phyloP scores from a whole-genome alignment of 2,329 filamentous ascomycete genomes.

The Hymenoscyphus albidus region DNA sequence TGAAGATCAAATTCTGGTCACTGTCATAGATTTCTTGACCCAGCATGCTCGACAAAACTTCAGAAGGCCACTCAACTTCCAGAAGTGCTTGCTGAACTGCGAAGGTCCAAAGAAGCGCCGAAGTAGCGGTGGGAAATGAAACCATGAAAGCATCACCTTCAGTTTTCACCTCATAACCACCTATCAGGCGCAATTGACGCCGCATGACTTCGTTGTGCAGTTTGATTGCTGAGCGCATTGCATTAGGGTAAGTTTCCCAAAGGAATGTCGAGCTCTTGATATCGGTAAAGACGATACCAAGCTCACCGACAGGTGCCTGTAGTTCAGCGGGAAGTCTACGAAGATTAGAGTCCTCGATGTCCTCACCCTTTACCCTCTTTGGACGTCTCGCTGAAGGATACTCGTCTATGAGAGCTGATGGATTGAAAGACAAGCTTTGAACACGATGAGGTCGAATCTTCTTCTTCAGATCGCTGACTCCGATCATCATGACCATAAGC shows the following conservation, averaged over 20 bases:
- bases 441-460: conserved; percentile 67
- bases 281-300: conserved; percentile 95
- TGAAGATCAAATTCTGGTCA: conserved; percentile 86
- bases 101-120: conserved; percentile 93
- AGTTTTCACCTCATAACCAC: conserved; percentile 98
- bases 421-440: conserved; percentile 75
- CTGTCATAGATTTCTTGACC: conserved; percentile 80
- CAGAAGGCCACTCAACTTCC: conserved; percentile 87
- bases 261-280: conserved; percentile 97
- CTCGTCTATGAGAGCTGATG: conserved; percentile 69
- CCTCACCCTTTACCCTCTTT: conserved; percentile 55
- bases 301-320: conserved; percentile 82
- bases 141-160: conserved; percentile 99
- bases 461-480: conserved; percentile 84
- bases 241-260: conserved; percentile 92
- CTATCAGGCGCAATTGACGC: conserved; percentile 85
- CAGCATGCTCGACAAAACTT: conserved; percentile 81
- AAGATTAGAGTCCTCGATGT: conserved; percentile 77
- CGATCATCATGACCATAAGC: conserved; percentile 99
- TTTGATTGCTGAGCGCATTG: conserved; percentile 95
- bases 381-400: conserved; percentile 62
- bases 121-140: conserved; percentile 92
- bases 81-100: conserved; percentile 85
- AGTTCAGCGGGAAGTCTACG: conserved; percentile 86
- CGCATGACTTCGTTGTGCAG: conserved; percentile 97